These are phyloP conservation scores for Papiliotrema terrestris DNA, from an alignment of 1,284 basidiomycete genomes.

Conservation along the genomic window DNA sequence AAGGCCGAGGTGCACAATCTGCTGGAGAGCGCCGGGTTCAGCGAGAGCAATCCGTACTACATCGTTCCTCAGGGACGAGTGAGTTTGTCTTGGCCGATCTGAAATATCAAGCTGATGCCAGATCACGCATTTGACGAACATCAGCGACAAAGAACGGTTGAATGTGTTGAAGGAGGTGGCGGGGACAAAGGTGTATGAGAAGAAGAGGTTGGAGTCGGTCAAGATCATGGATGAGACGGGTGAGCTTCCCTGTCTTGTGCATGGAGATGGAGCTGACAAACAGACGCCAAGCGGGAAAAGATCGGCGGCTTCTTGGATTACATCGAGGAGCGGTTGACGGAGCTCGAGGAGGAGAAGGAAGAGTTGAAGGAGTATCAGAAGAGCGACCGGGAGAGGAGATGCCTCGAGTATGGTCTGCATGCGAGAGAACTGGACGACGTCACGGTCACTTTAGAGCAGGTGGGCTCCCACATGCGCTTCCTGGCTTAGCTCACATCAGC, in stretches of 20 bases:
- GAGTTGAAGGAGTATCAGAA: conserved; percentile 95
- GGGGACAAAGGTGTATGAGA: conserved; percentile 97
- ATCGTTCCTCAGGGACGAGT: conserved; percentile 97
- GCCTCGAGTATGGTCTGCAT: conserved; percentile 92
- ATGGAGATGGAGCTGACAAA: background rate
- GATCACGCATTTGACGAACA: conserved; percentile 96
- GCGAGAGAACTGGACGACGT: conserved; percentile 88
- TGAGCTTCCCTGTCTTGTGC: conserved; percentile 11
- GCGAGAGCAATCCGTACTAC: conserved; percentile 96
- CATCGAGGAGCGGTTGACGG: conserved; percentile 82
- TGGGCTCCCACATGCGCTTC: conserved; percentile 8
- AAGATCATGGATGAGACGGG: conserved; percentile 95
- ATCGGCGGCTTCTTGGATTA: conserved; percentile 86
- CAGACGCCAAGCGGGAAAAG: conserved; percentile 80
- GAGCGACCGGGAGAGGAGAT: conserved; percentile 90
- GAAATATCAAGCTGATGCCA: conserved; percentile 40
- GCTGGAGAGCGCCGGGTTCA: conserved; percentile 93
- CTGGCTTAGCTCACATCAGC: conserved; percentile 31
- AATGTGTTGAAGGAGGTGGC: conserved; percentile 96
- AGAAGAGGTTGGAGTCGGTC: conserved; percentile 83
- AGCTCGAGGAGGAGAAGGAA: conserved; percentile 96
- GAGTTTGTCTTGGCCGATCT: conserved; percentile 41
- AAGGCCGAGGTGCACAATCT: conserved; percentile 98
- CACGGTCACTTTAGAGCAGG: conserved; percentile 72
- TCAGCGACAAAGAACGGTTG: conserved; percentile 91